These are phyloP conservation scores for Apiotrichum akiyoshidainum DNA, from an alignment of 1,284 basidiomycete genomes.

Conservation along the genomic window DNA sequence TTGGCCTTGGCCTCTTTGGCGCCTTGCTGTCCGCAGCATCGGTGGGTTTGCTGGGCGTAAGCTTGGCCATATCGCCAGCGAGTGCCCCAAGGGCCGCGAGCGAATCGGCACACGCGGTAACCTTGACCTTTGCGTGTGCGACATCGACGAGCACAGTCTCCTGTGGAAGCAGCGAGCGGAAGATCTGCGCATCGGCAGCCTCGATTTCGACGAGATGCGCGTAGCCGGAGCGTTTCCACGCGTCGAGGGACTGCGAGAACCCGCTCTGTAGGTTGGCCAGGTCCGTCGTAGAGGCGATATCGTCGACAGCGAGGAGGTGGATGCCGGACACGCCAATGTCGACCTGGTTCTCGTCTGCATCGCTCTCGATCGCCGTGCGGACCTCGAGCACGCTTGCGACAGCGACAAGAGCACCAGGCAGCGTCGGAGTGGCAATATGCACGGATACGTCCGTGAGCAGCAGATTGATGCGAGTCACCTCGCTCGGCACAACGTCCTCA, in stretches of 20 bases:
- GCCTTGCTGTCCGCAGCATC: background rate
- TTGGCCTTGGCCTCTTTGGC: slow-evolving; percentile 12
- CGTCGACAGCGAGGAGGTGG: slow-evolving; percentile 63
- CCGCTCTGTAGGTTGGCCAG: slow-evolving; percentile 29
- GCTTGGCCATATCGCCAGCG: slow-evolving; percentile 39
- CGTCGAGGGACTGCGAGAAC: slow-evolving; percentile 37
- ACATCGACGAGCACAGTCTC: slow-evolving; percentile 34
- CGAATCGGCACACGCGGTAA: slow-evolving; percentile 52
- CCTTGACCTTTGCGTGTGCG: slow-evolving; percentile 23
- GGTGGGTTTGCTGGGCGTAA: slow-evolving; percentile 22
- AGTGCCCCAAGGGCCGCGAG: slow-evolving; percentile 41
- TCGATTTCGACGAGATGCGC: slow-evolving; percentile 64
- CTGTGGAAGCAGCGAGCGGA: slow-evolving; percentile 26
- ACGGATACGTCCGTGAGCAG: slow-evolving; percentile 68
- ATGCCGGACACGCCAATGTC: slow-evolving; percentile 55
- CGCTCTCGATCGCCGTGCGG: slow-evolving; percentile 67
- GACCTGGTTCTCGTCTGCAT: slow-evolving; percentile 60
- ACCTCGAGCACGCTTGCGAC: slow-evolving; percentile 66
- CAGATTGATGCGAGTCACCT: slow-evolving; percentile 69
- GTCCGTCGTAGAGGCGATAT: slow-evolving; percentile 50
- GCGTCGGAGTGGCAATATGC: slow-evolving; percentile 59
- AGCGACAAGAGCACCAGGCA: slow-evolving; percentile 64
- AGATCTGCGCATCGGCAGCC: slow-evolving; percentile 54
- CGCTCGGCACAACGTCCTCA: slow-evolving; percentile 86
- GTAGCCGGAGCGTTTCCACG: slow-evolving; percentile 65